A percentile compares a stretch with the other conserved stretches of the same genome.
Evolutionary conservation across 2,329 filamentous ascomycete genomes (phyloP).

Genomic region (Xylariales sp.): DNA sequence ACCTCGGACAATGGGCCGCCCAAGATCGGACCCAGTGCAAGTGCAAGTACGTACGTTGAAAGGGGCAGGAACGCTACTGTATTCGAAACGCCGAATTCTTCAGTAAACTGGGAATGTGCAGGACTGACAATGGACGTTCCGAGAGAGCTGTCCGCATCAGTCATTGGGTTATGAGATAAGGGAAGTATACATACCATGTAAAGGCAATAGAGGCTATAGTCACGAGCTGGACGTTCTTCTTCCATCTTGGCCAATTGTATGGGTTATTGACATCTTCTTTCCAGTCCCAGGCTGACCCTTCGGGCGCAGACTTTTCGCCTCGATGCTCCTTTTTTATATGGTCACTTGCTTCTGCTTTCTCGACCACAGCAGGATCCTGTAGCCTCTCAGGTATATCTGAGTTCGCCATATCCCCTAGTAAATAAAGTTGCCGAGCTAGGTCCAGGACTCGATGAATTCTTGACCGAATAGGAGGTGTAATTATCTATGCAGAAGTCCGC

Average conservation of each 20-base stretch:
- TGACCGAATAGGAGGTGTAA: too few relatives aligned
- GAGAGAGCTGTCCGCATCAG: slow-evolving; percentile 37
- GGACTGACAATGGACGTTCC: slow-evolving; percentile 51
- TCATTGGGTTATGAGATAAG: too few relatives aligned
- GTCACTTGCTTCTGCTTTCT: too few relatives aligned
- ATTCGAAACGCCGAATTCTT: slow-evolving; percentile 48
- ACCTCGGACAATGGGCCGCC: slow-evolving; percentile 57
- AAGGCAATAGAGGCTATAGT: slow-evolving; percentile 36
- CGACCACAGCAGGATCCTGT: too few relatives aligned
- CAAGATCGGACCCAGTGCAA: slow-evolving; percentile 55
- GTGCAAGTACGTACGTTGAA: slow-evolving; percentile 55
- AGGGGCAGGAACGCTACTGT: slow-evolving; percentile 56
- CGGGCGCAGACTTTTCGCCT: neutral
- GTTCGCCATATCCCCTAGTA: too few relatives aligned
- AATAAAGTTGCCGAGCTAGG: too few relatives aligned
- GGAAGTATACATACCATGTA: slow-evolving; percentile 29
- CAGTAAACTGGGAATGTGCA: slow-evolving; percentile 39
- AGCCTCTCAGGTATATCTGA: too few relatives aligned
- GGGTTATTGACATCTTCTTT: slow-evolving; percentile 40
- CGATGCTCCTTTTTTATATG: too few relatives aligned
- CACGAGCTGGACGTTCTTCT: slow-evolving; percentile 34
- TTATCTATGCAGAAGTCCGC: too few relatives aligned
- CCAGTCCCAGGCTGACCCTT: slow-evolving; percentile 24
- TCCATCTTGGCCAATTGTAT: slow-evolving; percentile 43
- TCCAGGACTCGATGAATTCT: too few relatives aligned